Conservation (phyloP, 495 filamentous ascomycete genomes). For the Talaromyces borbonicus region DNA sequence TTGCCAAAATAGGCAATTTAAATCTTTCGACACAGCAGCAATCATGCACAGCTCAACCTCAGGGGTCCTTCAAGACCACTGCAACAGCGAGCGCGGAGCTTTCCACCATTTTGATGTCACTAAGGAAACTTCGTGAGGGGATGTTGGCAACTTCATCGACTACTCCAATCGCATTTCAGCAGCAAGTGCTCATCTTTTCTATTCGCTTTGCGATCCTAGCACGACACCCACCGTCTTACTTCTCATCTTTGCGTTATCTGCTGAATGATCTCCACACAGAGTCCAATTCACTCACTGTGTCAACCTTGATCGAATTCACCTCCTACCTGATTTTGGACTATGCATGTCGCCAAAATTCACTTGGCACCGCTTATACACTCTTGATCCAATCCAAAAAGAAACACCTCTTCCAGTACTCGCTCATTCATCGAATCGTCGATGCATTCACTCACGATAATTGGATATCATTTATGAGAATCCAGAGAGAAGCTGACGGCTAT, state of each 20-base stretch:
- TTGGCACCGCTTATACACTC: constrained; percentile 60
- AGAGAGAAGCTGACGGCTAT: constrained; percentile 64
- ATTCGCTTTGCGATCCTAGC: constrained; percentile 72
- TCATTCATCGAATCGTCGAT: constrained; percentile 55
- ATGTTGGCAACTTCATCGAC: constrained; percentile 56
- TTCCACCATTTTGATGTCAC: constrained; percentile 54
- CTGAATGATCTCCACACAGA: constrained; percentile 58
- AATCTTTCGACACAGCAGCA: constrained; percentile 7
- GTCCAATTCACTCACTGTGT: constrained; percentile 47
- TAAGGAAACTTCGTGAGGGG: constrained; percentile 87
- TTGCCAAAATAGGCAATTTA: constrained; percentile 2
- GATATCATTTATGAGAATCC: constrained; percentile 62
- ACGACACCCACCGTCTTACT: constrained; percentile 76
- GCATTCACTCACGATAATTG: constrained; percentile 76
- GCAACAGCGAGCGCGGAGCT: too few species aligned
- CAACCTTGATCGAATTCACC: constrained; percentile 66
- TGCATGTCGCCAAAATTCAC: constrained; percentile 71
- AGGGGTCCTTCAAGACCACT: too few species aligned
- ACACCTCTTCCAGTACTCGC: constrained; percentile 47
- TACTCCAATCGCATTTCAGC: constrained; percentile 51
- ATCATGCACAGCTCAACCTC: too few species aligned
- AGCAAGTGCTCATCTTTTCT: constrained; percentile 67
- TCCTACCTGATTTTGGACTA: constrained; percentile 80
- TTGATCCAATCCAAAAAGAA: constrained; percentile 33
- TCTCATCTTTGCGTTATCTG: constrained; percentile 73